Base-by-base conservation (phyloP, 1,284 basidiomycete genomes). In the Mycosarcoma maydis region DNA sequence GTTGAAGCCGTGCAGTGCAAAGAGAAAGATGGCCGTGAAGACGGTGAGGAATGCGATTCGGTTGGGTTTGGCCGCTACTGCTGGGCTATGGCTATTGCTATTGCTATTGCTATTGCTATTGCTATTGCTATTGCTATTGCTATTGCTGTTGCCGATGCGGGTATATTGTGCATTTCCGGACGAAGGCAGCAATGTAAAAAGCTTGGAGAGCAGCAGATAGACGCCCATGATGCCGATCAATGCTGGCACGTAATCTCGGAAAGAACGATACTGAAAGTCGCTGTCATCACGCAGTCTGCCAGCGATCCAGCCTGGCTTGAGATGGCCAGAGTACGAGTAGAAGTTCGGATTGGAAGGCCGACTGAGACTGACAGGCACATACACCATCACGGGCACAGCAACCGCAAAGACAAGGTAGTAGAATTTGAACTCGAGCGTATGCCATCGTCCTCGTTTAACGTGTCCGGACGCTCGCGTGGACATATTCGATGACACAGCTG, bases 1-100 rank as follows among this genome's bases (percentile, higher is more conserved):
- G 72, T 90, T 92, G n/a, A 88, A 83, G 24, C 96, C 96, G 80
- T 98, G 95, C n/a, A 98, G 83, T 3, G 87, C 88, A 17, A 88
- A 56, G 36, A 96, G 84, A 83, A 93, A 88, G 44, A 88, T 66
- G n/a, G 87, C 47, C 3, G 91, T 88, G 72, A 90, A 89, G 7
- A 71, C 14, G 2, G 81, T 58, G 10, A 86, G 79, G 68, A 88
- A 86, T 11, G 67, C 47, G 14, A 65, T 41, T 90, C 90, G 24
- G 90, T 85, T 70, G 17, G 43, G 33, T 30, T 48, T 54, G n/a
- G n/a, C 33, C 29, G 45, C 10, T n/a, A 26, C 19, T 16, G 30
- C 2, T 5, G 26, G 10, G 14, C 2, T 38, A n/a, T n/a, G n/a
- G 16, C 33, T 23, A 16, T 8, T 26, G n/a, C 1, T 24, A 16